Base-by-base conservation (phyloP, 2,329 filamentous ascomycete genomes). In the Venturia aucupariae region DNA sequence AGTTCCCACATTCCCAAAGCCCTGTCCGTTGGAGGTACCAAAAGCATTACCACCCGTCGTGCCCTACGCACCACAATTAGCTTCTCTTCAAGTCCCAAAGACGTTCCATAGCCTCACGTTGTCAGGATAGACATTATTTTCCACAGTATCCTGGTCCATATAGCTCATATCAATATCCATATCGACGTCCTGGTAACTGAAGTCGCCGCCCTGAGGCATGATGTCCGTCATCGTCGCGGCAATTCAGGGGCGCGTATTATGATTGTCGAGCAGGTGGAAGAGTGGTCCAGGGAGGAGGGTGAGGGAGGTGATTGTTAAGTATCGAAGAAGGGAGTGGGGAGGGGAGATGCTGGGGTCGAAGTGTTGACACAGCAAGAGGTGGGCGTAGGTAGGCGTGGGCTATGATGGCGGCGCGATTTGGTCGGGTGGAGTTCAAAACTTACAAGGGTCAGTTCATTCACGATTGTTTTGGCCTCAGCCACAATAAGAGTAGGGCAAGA, bases 141-240 rank as follows among this genome's bases (percentile, higher is more conserved):
- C 27, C 27, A 19, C 27, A 6, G 32, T 27, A 15, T 60, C 57
- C 35, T 27, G 27, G 24, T 61, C 38, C 42, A 42, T 30, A 19
- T 61, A 61, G 59, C 38, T 27, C 17, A 46, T 61, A n/a, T 61
- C 59, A 6, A 61, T 61, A 13, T 46, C 38, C 59, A 61, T 61
- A 27, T 61, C 59, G 17, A 57, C 27, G 35, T 57, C 51, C 46
- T 51, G 46, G 24, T 51, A 27, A n/a, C 22, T 24, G 51, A 57
- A 57, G 51, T 57, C 51, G 51, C 30, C 27, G 51, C 5, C 15
- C 30, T 19, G 19, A 35, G 51, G 6, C 51, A 57, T 57, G 51
- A 57, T 35, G 51, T 57, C 51, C 51, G 51, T 57, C 51, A 57
- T 57, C 4, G 51, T 57, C 4, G 27, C 17, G 42, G 17, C 24